Evolutionary conservation across 2,329 filamentous ascomycete genomes (phyloP).

Genomic region (Fusarium albosuccineum): DNA sequence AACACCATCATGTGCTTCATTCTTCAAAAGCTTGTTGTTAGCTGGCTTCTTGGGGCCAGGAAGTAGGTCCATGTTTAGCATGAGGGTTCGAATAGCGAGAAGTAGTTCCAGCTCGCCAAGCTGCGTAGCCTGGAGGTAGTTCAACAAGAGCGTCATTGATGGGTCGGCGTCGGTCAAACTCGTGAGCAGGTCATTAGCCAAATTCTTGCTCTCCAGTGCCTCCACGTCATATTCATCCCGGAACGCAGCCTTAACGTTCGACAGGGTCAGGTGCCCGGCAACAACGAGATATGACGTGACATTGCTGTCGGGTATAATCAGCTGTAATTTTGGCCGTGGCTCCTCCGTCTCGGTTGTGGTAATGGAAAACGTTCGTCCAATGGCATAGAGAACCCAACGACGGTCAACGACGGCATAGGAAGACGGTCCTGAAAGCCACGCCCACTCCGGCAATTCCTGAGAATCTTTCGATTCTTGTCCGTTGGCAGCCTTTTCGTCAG

Average conservation of each 20-base stretch:
- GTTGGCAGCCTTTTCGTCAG: constrained; percentile 35
- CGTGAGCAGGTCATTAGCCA: constrained; percentile 72
- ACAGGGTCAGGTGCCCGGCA: constrained; percentile 70
- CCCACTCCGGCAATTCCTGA: constrained; percentile 61
- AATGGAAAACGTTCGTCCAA: constrained; percentile 72
- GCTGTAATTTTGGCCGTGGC: constrained; percentile 48
- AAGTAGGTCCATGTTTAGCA: constrained; percentile 76
- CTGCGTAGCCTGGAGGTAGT: constrained; percentile 74
- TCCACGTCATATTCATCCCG: constrained; percentile 61
- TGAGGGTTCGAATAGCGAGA: constrained; percentile 73
- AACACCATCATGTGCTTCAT: constrained; percentile 45
- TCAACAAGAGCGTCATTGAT: constrained; percentile 74
- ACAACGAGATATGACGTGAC: constrained; percentile 70
- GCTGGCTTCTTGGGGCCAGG: constrained; percentile 55
- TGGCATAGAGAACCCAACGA: constrained; percentile 73
- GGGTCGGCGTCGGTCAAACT: constrained; percentile 75
- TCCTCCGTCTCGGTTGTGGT: constrained; percentile 58
- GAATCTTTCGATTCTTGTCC: constrained; percentile 35
- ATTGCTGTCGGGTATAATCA: constrained; percentile 64
- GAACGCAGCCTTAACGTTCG: constrained; percentile 71
- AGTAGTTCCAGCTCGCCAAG: constrained; percentile 76
- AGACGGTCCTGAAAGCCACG: constrained; percentile 58
- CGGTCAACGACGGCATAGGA: constrained; percentile 70
- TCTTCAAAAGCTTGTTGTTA: constrained; percentile 50
- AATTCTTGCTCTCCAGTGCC: constrained; percentile 58